A percentile compares a stretch with the other conserved stretches of the same genome.
phyloP scores from a whole-genome alignment of 1,284 basidiomycete species.

The Phellopilus nigrolimitatus region DNA sequence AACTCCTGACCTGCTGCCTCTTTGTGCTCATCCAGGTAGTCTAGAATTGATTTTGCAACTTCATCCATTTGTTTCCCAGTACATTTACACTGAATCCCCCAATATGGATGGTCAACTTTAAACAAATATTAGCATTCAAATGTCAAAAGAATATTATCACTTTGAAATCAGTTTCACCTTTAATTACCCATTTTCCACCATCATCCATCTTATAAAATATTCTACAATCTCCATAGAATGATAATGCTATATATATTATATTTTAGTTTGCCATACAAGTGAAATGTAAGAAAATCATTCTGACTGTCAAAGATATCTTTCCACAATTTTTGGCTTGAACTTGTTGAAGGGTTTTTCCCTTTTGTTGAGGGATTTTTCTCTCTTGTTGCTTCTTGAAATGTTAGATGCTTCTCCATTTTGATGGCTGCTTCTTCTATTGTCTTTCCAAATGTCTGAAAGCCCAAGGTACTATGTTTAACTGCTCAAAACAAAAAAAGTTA shows the following conservation, averaged over 20 bases:
- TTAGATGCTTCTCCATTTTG: slow-evolving; percentile 2
- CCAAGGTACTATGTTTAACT: background rate
- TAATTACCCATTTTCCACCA: background rate
- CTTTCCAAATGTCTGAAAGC: background rate
- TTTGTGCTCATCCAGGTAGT: background rate
- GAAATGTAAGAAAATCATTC: background rate
- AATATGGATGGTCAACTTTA: background rate
- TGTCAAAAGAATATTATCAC: no score
- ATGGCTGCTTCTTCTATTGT: background rate
- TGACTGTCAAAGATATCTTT: slow-evolving; percentile 1
- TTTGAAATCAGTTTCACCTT: background rate
- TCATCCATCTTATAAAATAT: background rate
- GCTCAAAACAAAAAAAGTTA: background rate
- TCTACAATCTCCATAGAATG: background rate
- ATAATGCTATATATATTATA: background rate
- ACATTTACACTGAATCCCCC: background rate
- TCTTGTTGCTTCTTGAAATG: background rate
- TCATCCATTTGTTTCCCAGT: background rate
- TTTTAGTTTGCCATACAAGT: background rate
- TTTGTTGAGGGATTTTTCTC: background rate
- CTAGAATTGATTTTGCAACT: background rate
- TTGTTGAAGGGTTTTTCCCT: background rate
- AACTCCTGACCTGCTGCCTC: background rate
- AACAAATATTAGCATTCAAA: no score
- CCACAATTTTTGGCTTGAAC: background rate